Evolutionary conservation across 208 protist genomes (phyloP).

Genomic region (Acanthamoeba sp.): DNA sequence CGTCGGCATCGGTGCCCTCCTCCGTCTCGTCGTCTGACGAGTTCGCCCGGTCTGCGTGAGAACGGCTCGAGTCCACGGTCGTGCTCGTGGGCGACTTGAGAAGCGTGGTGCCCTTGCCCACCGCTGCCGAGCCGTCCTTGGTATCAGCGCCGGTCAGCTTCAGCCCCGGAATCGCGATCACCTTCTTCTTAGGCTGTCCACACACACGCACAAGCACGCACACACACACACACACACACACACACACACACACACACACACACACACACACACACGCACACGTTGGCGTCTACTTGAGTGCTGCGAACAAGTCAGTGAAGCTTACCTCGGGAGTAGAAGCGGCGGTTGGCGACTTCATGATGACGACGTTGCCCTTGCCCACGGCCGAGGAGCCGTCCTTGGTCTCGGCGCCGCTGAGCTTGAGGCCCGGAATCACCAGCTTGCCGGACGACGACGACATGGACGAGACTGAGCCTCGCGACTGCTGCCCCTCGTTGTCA

Average conservation of each 20-base stretch:
- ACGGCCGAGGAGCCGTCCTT: constrained; percentile 43
- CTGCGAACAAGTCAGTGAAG: too few species aligned
- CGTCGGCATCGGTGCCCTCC: background rate
- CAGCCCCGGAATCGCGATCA: constrained; percentile 56
- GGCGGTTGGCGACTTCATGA: background rate
- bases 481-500: background rate
- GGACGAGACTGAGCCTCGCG: background rate
- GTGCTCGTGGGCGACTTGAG: constrained; percentile 14
- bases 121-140: constrained; percentile 32
- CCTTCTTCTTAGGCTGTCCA: background rate
- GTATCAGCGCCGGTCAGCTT: constrained; percentile 49
- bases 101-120: constrained; percentile 69
- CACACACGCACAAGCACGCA: background rate
- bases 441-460: background rate
- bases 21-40: background rate
- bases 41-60: background rate
- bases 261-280: too few species aligned
- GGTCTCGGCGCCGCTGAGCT: constrained; percentile 40
- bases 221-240: too few species aligned
- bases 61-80: background rate
- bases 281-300: too few species aligned
- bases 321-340: background rate
- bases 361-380: constrained; percentile 32
- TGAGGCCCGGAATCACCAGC: constrained; percentile 48
- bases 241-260: too few species aligned